Evolutionary conservation across 2,329 filamentous ascomycete species (phyloP), one percentile per base, ranked within the genome.

Genomic region (Penicillium sp.): DNA sequence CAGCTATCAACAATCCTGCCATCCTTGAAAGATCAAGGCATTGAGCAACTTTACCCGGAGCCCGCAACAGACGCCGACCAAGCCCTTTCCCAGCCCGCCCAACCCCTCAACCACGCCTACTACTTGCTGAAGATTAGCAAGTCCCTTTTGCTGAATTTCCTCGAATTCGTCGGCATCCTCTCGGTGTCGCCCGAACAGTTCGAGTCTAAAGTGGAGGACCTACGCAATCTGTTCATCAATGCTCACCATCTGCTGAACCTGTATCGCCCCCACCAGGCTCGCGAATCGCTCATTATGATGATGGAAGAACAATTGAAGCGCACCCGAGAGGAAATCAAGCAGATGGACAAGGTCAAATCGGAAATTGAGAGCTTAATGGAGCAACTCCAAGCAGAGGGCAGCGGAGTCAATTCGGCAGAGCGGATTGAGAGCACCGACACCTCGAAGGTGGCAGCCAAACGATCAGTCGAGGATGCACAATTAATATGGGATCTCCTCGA

Each of bases 241-340:
- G 90, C 96, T 72, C 93, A 97, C 78, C 92, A 96, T 72, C 85
- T 97, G 58, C 88, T 98, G 67, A 99, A 99, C 76, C 89, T 96
- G 76, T 98, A 97, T 79, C 86, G 94, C 35, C 93, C 93, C 10
- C 93, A 97, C 75, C 94, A 98, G 79, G 93, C 93, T 26, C 82
- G 94, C 49, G 93, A 97, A 80, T 93, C 89, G 30, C 82, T 96
- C 61, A 96, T 97, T 35, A 80, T 89, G 68, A 86, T 94, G 82
- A 93, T 97, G 90, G 91, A 97, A 78, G 89, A 91, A 68, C 90
- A 94, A 72, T 80, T 97, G 33, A 88, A 91, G 68, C 84, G 83
- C 68, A 89, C 89, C 59, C 86, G 85, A 67, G 86, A 85, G 58
- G 93, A 97, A 78, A 92, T 93, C 56, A 88, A 89, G 67, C 90